Conservation (phyloP, 2,329 filamentous ascomycete genomes). For the Aspergillus amoenus region DNA sequence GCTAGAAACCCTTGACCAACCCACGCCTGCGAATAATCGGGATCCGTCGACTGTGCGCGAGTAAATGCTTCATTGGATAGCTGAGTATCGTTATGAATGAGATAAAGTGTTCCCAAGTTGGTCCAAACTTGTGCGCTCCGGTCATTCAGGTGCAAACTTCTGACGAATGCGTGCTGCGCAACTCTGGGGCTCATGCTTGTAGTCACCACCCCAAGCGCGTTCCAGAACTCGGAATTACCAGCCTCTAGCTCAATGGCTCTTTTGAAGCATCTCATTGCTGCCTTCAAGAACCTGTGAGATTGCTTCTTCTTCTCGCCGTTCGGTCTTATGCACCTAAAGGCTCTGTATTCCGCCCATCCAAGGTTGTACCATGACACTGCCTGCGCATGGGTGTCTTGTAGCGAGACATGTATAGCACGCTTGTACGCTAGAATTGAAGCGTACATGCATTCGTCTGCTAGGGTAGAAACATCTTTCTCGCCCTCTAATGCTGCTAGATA, state of each 20-base stretch:
- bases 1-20: conserved; percentile 88
- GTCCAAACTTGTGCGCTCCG: conserved; percentile 82
- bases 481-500: conserved; percentile 35
- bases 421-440: conserved; percentile 84
- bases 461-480: conserved; percentile 34
- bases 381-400: conserved; percentile 78
- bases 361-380: conserved; percentile 97
- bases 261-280: conserved; percentile 89
- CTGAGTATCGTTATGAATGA: conserved; percentile 77
- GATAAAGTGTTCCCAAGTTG: conserved; percentile 82
- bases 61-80: conserved; percentile 91
- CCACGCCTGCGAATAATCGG: conserved; percentile 92
- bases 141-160: conserved; percentile 91
- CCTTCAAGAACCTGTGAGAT: conserved; percentile 67
- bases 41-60: conserved; percentile 87
- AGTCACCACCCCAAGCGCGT: conserved; percentile 87
- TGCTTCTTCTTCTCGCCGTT: conserved; percentile 52
- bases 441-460: conserved; percentile 58
- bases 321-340: conserved; percentile 63
- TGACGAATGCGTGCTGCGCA: conserved; percentile 87
- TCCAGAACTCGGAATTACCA: conserved; percentile 96
- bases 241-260: conserved; percentile 92
- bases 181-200: conserved; percentile 82
- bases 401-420: conserved; percentile 71
- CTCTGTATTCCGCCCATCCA: conserved; percentile 87